Percentiles rank a stretch among this genome's conserved stretches.
These are phyloP conservation scores for Orbilia quercus DNA, from an alignment of 2,329 filamentous ascomycete genomes.

Conservation along the genomic window DNA sequence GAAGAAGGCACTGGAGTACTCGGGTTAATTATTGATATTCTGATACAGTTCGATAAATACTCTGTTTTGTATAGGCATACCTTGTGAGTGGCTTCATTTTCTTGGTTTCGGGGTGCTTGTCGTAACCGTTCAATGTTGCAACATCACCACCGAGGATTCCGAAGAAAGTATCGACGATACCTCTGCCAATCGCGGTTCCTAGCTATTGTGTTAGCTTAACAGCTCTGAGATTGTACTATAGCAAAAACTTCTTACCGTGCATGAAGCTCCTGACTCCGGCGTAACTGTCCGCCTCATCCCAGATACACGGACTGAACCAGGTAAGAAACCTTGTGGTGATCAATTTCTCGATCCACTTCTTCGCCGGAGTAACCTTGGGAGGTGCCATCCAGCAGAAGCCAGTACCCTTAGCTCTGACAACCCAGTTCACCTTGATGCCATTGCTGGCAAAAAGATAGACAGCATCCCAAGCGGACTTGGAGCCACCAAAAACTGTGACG, in stretches of 20 bases:
- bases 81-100: conserved; percentile 69
- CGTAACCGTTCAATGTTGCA: conserved; percentile 68
- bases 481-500: conserved; percentile 71
- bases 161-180: conserved; percentile 24
- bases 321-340: conserved; percentile 75
- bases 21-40: too few relatives aligned
- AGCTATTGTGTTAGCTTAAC: neutral
- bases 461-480: conserved; percentile 74
- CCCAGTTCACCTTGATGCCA: conserved; percentile 70
- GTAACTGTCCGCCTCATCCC: conserved; percentile 74
- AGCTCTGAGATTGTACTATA: conserved; percentile 55
- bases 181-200: conserved; percentile 61
- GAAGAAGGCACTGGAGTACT: conserved; percentile 64
- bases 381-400: conserved; percentile 72
- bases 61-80: too few relatives aligned
- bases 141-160: conserved; percentile 69
- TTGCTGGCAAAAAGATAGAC: conserved; percentile 71
- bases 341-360: conserved; percentile 75
- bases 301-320: conserved; percentile 80
- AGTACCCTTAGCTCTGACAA: conserved; percentile 70
- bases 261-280: conserved; percentile 68
- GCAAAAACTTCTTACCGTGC: conserved; percentile 66
- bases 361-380: conserved; percentile 74
- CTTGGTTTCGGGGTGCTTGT: conserved; percentile 67
- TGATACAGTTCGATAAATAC: too few relatives aligned